Percentiles rank a stretch among this genome's conserved stretches.
Conservation (phyloP, 768 basidiomycete species). For the Phlegmacium glaucopus region DNA sequence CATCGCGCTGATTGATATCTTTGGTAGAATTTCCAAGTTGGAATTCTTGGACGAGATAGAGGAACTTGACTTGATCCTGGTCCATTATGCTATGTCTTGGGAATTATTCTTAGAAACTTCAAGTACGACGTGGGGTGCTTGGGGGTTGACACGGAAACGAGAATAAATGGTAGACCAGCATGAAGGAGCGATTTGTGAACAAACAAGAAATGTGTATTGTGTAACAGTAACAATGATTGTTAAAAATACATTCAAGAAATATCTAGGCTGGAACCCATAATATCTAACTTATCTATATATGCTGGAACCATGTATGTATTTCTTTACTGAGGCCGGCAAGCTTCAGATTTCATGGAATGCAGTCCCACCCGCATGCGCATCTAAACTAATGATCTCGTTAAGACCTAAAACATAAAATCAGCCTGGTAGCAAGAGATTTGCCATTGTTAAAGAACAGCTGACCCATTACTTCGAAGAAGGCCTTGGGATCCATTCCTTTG, state of each 20-base stretch:
- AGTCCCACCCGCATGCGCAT: constrained; percentile 54
- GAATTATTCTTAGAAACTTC: constrained; percentile 26
- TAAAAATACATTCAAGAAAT: too few relatives aligned
- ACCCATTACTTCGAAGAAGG: constrained; percentile 80
- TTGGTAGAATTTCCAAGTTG: constrained; percentile 63
- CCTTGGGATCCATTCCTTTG: constrained; percentile 71
- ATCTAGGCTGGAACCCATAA: neutral
- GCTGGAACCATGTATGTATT: too few relatives aligned
- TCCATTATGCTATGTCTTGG: constrained; percentile 91
- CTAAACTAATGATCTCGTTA: constrained; percentile 49
- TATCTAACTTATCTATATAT: too few relatives aligned
- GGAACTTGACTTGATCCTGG: constrained; percentile 86
- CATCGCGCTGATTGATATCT: neutral
- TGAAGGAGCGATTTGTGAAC: neutral
- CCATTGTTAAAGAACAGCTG: constrained; percentile 11
- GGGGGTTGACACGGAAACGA: constrained; percentile 33
- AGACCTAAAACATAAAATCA: constrained; percentile 38
- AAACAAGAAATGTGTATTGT: too few relatives aligned
- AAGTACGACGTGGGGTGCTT: constrained; percentile 27
- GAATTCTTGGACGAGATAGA: constrained; percentile 95
- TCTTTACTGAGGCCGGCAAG: neutral
- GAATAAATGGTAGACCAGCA: too few relatives aligned
- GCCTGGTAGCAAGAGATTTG: neutral
- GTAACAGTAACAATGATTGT: too few relatives aligned
- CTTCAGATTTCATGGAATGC: constrained; percentile 51